Evolutionary conservation across 306 rosid species (phyloP), one percentile per base, ranked within the genome.

Genomic region (Mimosa bimucronata): DNA sequence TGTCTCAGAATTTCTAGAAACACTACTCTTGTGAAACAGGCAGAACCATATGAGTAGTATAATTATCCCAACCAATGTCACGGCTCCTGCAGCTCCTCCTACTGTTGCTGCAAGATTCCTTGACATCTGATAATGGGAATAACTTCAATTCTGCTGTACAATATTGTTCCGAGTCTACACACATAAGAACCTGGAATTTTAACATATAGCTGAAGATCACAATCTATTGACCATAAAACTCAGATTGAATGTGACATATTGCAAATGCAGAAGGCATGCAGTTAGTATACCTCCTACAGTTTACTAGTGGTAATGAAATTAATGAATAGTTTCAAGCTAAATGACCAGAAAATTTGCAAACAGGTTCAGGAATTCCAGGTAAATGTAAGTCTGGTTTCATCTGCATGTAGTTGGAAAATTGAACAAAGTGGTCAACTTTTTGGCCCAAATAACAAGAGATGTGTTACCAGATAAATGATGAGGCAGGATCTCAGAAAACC

Each of bases 71-170:
- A 91, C 93, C 92, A 94, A 89, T 88, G 96, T 88, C 97, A 89
- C 91, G 84, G 91, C 97, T 88, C 97, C 98, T 85, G 97, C 97
- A 92, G 93, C 91, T 83, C 94, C 97, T 89, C 97, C 97, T 61
- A 92, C 30, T 83, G 89, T 80, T 80, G 97, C 97, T 86, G 97
- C 97, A 89, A 87, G 98, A 87, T 82, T 64, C 87, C 85, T 82
- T 91, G 98, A 94, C 98, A 94, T 94, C 88, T 88, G 88, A 87
- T 86, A 78, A 80, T 82, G 81, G 86, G 87, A 77, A 74, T 74
- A 89, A 76, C 90, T 89, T 89, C 94, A 90, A 85, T 87, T 88
- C 61, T 85, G 88, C 83, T 74, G 80, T 81, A 66, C 80, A 86
- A 81, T 77, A 66, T 84, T 80, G 52, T 80, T 73, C 28, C 34